Evolutionary conservation across 805 yeast species (phyloP).

Genomic region (Ogataea corticis): DNA sequence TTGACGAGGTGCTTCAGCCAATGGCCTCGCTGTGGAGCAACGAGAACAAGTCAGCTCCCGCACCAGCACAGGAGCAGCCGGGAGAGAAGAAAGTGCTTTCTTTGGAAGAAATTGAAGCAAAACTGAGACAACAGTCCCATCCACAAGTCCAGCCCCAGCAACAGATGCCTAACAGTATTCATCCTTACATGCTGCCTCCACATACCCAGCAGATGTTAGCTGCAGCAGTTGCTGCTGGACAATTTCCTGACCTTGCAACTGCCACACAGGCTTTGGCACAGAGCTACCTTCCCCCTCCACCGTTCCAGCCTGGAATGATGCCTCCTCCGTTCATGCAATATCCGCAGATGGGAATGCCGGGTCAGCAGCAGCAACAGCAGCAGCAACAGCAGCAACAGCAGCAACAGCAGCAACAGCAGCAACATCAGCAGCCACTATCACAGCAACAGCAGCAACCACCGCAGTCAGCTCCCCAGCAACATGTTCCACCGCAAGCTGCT

Average conservation of each 20-base stretch:
- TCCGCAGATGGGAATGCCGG: slow-evolving; percentile 18
- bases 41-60: slow-evolving; percentile 25
- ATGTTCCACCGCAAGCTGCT: slow-evolving; percentile 21
- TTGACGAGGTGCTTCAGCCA: slow-evolving; percentile 55
- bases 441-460: slow-evolving; percentile 17
- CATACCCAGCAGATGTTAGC: slow-evolving; percentile 33
- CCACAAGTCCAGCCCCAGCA: slow-evolving; percentile 30
- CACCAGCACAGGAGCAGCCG: slow-evolving; percentile 21
- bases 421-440: slow-evolving; percentile 17
- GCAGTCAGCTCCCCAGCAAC: slow-evolving; percentile 23
- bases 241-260: slow-evolving; percentile 32
- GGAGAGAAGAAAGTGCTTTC: slow-evolving; percentile 55
- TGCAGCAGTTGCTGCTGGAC: slow-evolving; percentile 35
- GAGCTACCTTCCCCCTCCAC: slow-evolving; percentile 29
- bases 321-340: slow-evolving; percentile 25
- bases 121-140: slow-evolving; percentile 43
- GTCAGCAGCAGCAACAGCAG: slow-evolving; percentile 14
- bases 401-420: slow-evolving; percentile 12
- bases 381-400: slow-evolving; percentile 17
- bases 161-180: slow-evolving; percentile 21
- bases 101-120: slow-evolving; percentile 84
- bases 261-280: slow-evolving; percentile 37
- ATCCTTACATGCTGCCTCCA: slow-evolving; percentile 32
- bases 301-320: slow-evolving; percentile 27
- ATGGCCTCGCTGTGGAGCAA: slow-evolving; percentile 71